Evolutionary conservation across 2,329 filamentous ascomycete genomes (phyloP), one percentile per base, ranked within the genome.

Genomic region (Byssothecium circinans): DNA sequence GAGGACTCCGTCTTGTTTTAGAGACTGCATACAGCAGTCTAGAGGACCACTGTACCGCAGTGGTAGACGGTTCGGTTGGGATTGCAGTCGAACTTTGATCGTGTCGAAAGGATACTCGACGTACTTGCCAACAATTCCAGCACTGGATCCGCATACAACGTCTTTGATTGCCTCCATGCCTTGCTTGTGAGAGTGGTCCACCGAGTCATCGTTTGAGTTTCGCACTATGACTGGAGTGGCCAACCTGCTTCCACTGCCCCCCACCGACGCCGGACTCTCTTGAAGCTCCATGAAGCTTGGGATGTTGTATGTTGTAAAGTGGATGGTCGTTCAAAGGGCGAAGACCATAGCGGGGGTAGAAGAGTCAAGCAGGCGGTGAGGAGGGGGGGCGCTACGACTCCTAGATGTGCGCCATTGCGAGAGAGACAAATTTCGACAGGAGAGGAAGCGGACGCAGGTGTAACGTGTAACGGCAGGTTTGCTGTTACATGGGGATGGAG

Each of bases 41-140:
- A 96, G 64, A 0, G 94, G 92, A 0, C 94, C 94, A 5, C 76
- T 84, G 72, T 96, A 97, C 50, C 82, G 85, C 17, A 91, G 81
- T 14, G 90, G 91, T 2, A 90, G 78, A 61, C 87, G 83, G 70
- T 92, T 87, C 27, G 91, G 89, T 71, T 97, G 92, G n/a, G 92
- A 94, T 71, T 99, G 94, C 10, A 99, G 82, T 33, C 94, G 88
- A 50, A 99, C 94, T 75, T 99, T 99, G 71, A 99, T 86, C 0
- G 94, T 99, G 74, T 99, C 94, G 74, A 99, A 99, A 19, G 94
- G 94, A 70, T 96, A 99, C 71, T 99, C 94, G 67, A 99, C 92
- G 70, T 92, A 89, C 77, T 97, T 99, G 53, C 92, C 92, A 29
- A 89, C 85, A 50, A 95, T 83, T 51, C 94, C 94, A 45, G 92